Percentiles rank a stretch among this genome's conserved stretches.
Evolutionary conservation across 1,284 basidiomycete species (phyloP).

Genomic region (Termitomyces sp.): DNA sequence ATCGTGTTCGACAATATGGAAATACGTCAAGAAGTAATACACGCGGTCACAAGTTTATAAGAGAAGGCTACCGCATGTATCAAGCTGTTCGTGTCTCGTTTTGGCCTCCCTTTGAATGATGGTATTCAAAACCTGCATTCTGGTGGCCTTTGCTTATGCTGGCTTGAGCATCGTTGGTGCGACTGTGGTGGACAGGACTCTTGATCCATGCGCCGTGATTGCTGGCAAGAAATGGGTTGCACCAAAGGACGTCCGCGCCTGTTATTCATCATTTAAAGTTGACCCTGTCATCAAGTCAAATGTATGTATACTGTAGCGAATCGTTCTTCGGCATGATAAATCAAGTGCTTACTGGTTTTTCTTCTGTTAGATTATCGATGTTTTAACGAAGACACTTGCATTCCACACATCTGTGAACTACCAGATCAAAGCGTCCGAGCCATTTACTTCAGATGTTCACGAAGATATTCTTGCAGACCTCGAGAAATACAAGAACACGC

Average conservation of each 20-base stretch:
- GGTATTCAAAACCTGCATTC: conserved; percentile 7
- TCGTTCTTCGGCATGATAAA: neutral
- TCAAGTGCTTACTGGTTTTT: neutral
- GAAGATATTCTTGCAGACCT: conserved; percentile 54
- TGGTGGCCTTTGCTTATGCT: conserved; percentile 12
- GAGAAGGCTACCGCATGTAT: neutral
- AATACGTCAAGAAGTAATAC: neutral
- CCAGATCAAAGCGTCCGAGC: conserved; percentile 36
- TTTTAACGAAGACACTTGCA: conserved; percentile 53
- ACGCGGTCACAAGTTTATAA: conserved; percentile 1
- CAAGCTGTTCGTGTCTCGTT: neutral
- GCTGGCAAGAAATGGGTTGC: conserved; percentile 39
- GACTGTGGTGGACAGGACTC: conserved; percentile 7
- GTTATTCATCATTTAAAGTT: conserved; percentile 34
- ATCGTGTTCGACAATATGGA: neutral
- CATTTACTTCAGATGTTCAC: conserved; percentile 46
- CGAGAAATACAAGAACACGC: conserved; percentile 40
- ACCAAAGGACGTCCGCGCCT: conserved; percentile 36
- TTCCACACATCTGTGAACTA: conserved; percentile 64
- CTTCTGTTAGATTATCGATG: conserved; percentile 44
- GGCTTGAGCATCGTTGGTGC: conserved; percentile 11
- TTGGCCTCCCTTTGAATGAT: conserved; percentile 5
- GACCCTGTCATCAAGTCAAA: conserved; percentile 33
- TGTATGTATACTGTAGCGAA: conserved; percentile 29
- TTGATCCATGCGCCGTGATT: conserved; percentile 36